These are phyloP conservation scores for Dendrobium officinale DNA, from an alignment of 106 monocot species.

Conservation along the genomic window DNA sequence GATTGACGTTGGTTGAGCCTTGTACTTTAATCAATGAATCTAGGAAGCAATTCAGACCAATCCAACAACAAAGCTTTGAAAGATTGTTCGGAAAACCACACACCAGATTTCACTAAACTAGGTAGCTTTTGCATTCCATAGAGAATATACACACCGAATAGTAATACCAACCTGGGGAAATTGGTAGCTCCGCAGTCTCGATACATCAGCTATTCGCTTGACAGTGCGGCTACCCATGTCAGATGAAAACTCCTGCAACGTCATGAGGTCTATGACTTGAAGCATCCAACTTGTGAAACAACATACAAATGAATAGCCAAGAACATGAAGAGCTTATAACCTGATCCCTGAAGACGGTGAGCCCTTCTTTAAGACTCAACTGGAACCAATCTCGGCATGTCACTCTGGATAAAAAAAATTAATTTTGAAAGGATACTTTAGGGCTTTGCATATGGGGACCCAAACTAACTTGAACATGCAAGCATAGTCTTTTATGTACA, in stretches of 20 bases:
- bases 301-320: background rate
- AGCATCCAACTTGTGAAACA: background rate
- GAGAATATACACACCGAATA: background rate
- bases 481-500: background rate
- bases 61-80: background rate
- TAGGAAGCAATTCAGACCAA: background rate
- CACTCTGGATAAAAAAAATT: constrained; percentile 41
- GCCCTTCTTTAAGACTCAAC: constrained; percentile 97
- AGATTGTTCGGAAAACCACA: background rate
- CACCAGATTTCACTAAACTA: background rate
- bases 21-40: background rate
- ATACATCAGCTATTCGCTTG: constrained; percentile 95
- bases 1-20: background rate
- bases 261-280: background rate
- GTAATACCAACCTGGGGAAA: constrained; percentile 77
- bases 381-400: constrained; percentile 99
- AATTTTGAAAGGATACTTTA: background rate
- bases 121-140: background rate
- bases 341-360: constrained; percentile 98
- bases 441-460: background rate
- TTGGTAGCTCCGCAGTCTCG: constrained; percentile 76
- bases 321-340: constrained; percentile 23
- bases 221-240: constrained; percentile 95
- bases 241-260: constrained; percentile 88
- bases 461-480: background rate